phyloP scores from a whole-genome alignment of 148 eudicot species.

The Fagopyrum homotropicum region DNA sequence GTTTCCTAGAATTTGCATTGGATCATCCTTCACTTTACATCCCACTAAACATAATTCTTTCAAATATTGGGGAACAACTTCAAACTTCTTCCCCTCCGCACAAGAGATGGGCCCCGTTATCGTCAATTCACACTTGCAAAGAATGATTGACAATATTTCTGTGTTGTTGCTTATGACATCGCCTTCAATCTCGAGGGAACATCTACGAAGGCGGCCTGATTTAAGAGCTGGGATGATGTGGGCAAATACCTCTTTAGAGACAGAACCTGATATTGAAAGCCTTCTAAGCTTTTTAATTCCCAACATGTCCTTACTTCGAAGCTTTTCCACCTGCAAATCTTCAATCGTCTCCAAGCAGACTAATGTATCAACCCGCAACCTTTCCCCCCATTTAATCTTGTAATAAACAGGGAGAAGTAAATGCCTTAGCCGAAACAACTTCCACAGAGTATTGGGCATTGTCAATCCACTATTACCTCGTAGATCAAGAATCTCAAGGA shows the following conservation, averaged over 20 bases:
- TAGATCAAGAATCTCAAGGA: conserved; percentile 4
- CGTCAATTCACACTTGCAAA: conserved; percentile 18
- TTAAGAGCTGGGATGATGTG: conserved; percentile 3
- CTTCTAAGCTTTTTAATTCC: conserved; percentile 22
- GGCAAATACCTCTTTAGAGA: conserved; percentile 16
- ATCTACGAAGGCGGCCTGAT: neutral
- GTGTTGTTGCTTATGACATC: conserved; percentile 15
- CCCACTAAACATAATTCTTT: rapidly evolving
- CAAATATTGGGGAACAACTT: neutral
- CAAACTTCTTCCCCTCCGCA: neutral
- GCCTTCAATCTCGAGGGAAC: neutral
- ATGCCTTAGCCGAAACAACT: neutral
- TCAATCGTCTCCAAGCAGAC: conserved; percentile 23
- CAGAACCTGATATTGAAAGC: conserved; percentile 10
- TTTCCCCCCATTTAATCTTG: conserved; percentile 15
- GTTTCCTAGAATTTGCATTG: neutral
- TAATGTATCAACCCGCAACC: conserved; percentile 18
- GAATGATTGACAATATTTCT: conserved; percentile 12
- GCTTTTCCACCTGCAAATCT: conserved; percentile 16
- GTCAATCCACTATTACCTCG: neutral
- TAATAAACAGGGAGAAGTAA: neutral
- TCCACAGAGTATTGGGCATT: conserved; percentile 6
- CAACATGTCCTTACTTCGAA: conserved; percentile 19
- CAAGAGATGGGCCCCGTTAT: conserved; percentile 17
- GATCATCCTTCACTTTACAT: neutral